Evolutionary conservation across 2,329 filamentous ascomycete genomes (phyloP), one percentile per base, ranked within the genome.

Genomic region (Botrytis porri): DNA sequence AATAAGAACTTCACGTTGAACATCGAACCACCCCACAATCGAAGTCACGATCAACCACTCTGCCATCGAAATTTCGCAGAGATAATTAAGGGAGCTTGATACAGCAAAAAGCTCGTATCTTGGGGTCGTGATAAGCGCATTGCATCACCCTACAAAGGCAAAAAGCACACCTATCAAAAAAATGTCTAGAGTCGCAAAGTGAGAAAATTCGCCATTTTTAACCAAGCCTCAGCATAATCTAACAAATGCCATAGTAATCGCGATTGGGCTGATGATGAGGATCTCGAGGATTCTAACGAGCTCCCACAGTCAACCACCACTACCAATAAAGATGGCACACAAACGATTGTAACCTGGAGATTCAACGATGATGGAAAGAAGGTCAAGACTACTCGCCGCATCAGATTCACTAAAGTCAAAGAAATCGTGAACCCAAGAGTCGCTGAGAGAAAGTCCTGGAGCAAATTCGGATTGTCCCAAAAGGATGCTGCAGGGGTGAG

Each of bases 291-390:
- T 54, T 66, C 70, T 48, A 83, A 84, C 77, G 88, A 89, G 73
- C 92, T 99, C 79, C 96, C 96, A 75, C 88, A 93, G 78, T 90
- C 93, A 78, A 92, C 96, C 85, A 93, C 95, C 79, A 95, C 94
- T 83, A 92, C 92, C 83, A 98, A 99, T 90, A 97, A 98, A 86
- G 96, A 99, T 84, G 96, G 97, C 82, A 97, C 94, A 80, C 97
- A 98, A 86, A 99, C 97, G 64, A 92, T 96, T 79, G 91, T 97
- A 81, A 93, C 93, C 76, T 97, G 93, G 86, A 89, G 90, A 80
- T 90, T 94, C 86, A 95, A 97, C 86, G 96, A 99, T 78, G 89
- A 95, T 76, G 93, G 93, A 84, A 95, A 97, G 84, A 97, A 97
- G 84, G 93, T 98, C 81, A 98, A 98, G 88, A 96, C 94, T 76